Evolutionary conservation across 805 yeast species (phyloP), one percentile per base, ranked within the genome.

Genomic region (Starmera caribaea): DNA sequence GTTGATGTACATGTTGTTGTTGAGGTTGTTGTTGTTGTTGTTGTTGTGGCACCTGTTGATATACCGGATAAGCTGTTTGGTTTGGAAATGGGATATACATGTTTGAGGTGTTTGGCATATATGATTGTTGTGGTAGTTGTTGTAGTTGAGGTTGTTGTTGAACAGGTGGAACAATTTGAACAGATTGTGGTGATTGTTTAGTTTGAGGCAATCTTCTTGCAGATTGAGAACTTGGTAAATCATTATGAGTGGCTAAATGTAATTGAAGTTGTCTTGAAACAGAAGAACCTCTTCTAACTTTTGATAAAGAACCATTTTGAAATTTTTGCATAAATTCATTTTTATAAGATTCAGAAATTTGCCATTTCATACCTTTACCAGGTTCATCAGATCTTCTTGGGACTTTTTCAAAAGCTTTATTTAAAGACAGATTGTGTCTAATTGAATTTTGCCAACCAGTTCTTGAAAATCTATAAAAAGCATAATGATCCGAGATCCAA

Each of bases 291-390:
- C 95, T 66, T 63, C 86, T 76, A 15, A 79, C 71, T 52, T 83
- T 84, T 49, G 79, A 75, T 37, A 83, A 62, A 32, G 81, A 73
- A 13, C 96, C 96, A 44, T 74, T 79, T 43, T 75, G 76, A 63
- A 89, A 79, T 64, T 88, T 85, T 49, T 72, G 74, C 57, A 89
- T 62, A 53, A 89, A 89, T 47, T 92, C 98, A 35, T 79, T 79
- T 52, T 82, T 80, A 58, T 83, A 90, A 36, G 79, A 66, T 32
- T 86, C 92, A 46, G 88, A 78, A 43, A 92, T 89, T 63, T 88
- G 94, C 99, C 99, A 92, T 63, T 92, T 92, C 95, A 92, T 90
- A 47, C 98, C 97, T 61, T 92, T 92, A 14, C 99, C 98, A 0
- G 97, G 97, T 63, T 92, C 97, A 59, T 87, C 82, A 27, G 95